These are phyloP conservation scores for Dichomitus squalens DNA, from an alignment of 1,284 basidiomycete genomes.

Conservation along the genomic window DNA sequence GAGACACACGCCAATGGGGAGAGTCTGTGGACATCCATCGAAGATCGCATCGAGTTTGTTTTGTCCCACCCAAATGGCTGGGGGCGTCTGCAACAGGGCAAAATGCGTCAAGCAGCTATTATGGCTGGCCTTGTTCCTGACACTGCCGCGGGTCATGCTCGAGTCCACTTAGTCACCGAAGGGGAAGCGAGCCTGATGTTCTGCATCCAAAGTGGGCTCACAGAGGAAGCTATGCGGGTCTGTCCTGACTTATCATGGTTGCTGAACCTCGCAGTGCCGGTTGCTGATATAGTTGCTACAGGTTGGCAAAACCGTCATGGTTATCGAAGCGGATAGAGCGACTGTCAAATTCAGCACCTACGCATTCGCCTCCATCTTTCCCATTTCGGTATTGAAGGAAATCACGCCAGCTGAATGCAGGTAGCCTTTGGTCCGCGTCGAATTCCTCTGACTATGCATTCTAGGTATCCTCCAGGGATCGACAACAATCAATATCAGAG, in stretches of 20 bases:
- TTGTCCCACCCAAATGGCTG: slow-evolving; percentile 49
- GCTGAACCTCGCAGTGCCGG: not conserved
- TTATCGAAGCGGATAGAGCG: slow-evolving; percentile 62
- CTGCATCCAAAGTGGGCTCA: slow-evolving; percentile 43
- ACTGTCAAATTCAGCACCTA: slow-evolving; percentile 59
- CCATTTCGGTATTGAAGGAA: slow-evolving; percentile 39
- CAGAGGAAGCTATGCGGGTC: slow-evolving; percentile 35
- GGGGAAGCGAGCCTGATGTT: slow-evolving; percentile 54
- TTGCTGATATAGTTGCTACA: slow-evolving; percentile 1
- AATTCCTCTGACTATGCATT: not conserved
- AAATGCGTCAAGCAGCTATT: slow-evolving; percentile 41
- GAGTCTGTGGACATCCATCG: slow-evolving; percentile 39
- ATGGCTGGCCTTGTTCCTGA: slow-evolving; percentile 35
- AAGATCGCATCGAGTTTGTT: slow-evolving; percentile 37
- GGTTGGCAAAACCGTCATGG: slow-evolving; percentile 47
- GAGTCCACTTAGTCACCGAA: slow-evolving; percentile 49
- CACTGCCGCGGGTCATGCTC: slow-evolving; percentile 32
- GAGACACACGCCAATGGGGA: slow-evolving; percentile 48
- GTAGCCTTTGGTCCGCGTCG: slow-evolving; percentile 13
- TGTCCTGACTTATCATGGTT: slow-evolving; percentile 2
- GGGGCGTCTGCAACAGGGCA: slow-evolving; percentile 44
- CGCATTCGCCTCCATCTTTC: slow-evolving; percentile 27
- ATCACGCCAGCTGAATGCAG: slow-evolving; percentile 44
- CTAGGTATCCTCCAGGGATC: slow-evolving; percentile 32
- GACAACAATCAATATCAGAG: slow-evolving; percentile 31